A percentile compares a stretch with the other conserved stretches of the same genome.
Conservation (phyloP, 441 rosid genomes). For the Mallotus repandus region DNA sequence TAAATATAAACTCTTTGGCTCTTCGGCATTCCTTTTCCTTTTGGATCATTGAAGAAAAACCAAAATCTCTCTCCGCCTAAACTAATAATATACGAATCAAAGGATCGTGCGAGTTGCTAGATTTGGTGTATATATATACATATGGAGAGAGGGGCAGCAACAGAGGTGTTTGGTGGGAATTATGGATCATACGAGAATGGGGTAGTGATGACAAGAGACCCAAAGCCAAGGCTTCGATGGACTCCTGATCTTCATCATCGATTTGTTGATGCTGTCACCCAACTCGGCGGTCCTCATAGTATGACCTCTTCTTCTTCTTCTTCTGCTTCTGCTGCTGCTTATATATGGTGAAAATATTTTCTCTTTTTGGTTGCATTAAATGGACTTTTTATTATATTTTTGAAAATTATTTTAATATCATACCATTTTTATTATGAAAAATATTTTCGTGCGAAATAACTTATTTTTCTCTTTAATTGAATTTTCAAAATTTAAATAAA, state of each 20-base stretch:
- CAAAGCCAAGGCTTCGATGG: slow-evolving; percentile 94
- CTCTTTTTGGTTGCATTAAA: too few species aligned
- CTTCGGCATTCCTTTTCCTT: too few species aligned
- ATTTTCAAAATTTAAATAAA: too few species aligned
- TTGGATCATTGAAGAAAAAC: not conserved
- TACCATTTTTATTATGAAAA: too few species aligned
- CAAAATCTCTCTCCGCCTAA: not conserved
- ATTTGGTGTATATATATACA: too few species aligned
- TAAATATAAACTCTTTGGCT: too few species aligned
- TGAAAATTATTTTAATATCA: too few species aligned
- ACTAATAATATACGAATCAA: too few species aligned
- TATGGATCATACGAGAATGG: slow-evolving; percentile 47
- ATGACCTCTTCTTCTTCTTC: slow-evolving; percentile 9
- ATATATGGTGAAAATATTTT: too few species aligned
- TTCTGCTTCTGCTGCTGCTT: not conserved
- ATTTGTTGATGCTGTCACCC: slow-evolving; percentile 79
- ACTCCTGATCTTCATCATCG: slow-evolving; percentile 87
- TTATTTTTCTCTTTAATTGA: too few species aligned
- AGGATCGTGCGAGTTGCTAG: not conserved
- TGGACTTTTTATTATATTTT: too few species aligned
- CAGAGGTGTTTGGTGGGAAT: not conserved
- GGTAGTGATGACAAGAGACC: slow-evolving; percentile 77
- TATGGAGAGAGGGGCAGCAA: slow-evolving; percentile 40
- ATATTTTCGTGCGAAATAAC: too few species aligned
- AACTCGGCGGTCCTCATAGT: slow-evolving; percentile 94